Evolutionary conservation across 306 rosid genomes (phyloP).

Genomic region (Trifolium dubium): DNA sequence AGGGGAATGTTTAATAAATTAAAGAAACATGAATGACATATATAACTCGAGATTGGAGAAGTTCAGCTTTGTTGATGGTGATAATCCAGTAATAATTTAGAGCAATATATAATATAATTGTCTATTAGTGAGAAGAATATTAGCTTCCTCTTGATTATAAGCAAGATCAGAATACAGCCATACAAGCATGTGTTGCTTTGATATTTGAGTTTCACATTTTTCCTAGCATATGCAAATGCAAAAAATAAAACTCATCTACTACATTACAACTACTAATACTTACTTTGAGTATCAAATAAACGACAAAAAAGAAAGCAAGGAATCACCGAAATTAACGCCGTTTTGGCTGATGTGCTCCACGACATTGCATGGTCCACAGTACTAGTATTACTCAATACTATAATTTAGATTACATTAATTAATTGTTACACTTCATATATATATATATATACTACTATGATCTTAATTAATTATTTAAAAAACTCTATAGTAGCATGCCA

Average conservation of each 20-base stretch:
- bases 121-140: slow-evolving; percentile 54
- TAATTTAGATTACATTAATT: too few relatives aligned
- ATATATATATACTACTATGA: not conserved
- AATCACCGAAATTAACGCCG: slow-evolving; percentile 98
- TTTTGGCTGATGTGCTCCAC: slow-evolving; percentile 88
- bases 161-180: slow-evolving; percentile 70
- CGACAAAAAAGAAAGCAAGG: slow-evolving; percentile 86
- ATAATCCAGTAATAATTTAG: not conserved
- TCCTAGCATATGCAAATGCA: slow-evolving; percentile 23
- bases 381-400: too few relatives aligned
- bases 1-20: not conserved
- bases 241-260: not conserved
- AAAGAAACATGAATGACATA: not conserved
- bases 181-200: slow-evolving; percentile 81
- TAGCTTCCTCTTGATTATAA: slow-evolving; percentile 55
- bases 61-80: not conserved
- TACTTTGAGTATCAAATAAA: slow-evolving; percentile 75
- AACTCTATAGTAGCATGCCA: not conserved
- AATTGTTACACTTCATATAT: not conserved
- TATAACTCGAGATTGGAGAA: slow-evolving; percentile 52
- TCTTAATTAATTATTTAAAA: not conserved
- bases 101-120: not conserved
- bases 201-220: slow-evolving; percentile 58
- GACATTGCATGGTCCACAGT: slow-evolving; percentile 50
- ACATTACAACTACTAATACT: not conserved